Evolutionary conservation across 805 yeast genomes (phyloP), one percentile per base, ranked within the genome.

Genomic region (Blastobotrys americana): DNA sequence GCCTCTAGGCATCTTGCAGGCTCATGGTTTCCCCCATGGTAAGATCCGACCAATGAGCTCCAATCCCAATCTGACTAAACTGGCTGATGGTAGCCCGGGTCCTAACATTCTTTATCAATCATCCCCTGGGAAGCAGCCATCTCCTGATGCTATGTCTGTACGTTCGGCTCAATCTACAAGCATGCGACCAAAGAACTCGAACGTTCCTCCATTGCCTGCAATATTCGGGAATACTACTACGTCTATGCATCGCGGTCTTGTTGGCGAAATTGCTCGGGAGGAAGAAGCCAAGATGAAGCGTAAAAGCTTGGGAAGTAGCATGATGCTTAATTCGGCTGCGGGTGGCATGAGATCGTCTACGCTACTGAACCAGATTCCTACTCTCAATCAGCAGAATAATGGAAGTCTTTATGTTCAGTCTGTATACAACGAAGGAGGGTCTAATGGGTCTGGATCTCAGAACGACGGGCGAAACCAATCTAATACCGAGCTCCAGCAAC

Each of bases 211-310:
- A 3, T 43, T 57, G 28, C 60, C 64, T 9, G 19, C 49, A 1
- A 50, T 58, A 9, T 60, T 59, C 38, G 50, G 45, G 18, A 41
- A 42, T 37, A 45, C 49, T 10, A 45, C 49, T 27, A 20, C 37
- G 8, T 22, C 42, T 2, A 45, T 53, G 36, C 45, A 46, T 13
- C 57, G 71, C 2, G 71, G 71, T 3, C 51, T 67, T 13, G 59
- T 67, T n/a, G 69, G 64, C 15, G 69, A 64, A 43, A 67, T 67
- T 42, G 64, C 65, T 9, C 55, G 59, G 1, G 70, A 65, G 41
- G 68, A 67, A 44, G 67, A 67, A 25, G 62, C 63, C 39, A 61
- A 61, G 47, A 41, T 47, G 19, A 55, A 60, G 15, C 52, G 70
- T 33, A 41, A 53, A 28, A 35, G 52, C 5, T 20, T 48, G 34